These are phyloP conservation scores for Dryadomyces quercivorus DNA, from an alignment of 2,329 filamentous ascomycete genomes.

Conservation along the genomic window DNA sequence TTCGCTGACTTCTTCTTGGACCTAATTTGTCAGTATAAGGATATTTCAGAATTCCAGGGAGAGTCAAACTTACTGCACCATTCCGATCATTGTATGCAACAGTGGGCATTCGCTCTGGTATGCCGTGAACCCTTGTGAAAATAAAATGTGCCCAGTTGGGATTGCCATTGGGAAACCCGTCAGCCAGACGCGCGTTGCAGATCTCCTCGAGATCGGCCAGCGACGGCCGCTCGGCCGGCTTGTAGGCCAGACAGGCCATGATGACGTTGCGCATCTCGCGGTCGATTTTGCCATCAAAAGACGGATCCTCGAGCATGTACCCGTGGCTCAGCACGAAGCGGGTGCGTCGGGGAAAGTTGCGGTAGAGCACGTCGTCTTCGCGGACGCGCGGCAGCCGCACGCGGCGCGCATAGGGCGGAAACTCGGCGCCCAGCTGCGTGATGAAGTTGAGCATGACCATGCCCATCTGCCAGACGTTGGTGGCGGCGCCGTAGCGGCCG, in stretches of 20 bases:
- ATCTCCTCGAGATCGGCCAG: conserved; percentile 1
- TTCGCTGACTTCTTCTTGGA: neutral
- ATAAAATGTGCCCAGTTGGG: neutral
- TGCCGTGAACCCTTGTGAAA: neutral
- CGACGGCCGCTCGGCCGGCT: conserved; percentile 3
- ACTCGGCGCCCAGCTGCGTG: neutral
- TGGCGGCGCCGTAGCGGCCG: conserved; percentile 6
- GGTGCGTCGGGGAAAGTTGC: neutral
- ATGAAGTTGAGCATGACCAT: conserved; percentile 4
- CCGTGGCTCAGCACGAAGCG: neutral
- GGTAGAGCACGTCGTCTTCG: neutral
- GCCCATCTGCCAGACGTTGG: conserved; percentile 11
- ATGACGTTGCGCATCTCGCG: conserved; percentile 5
- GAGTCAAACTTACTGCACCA: neutral
- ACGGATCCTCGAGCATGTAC: neutral
- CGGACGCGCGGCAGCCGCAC: neutral
- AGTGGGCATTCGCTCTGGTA: neutral
- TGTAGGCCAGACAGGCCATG: conserved; percentile 8
- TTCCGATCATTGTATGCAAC: neutral
- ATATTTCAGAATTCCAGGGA: neutral
- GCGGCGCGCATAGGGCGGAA: neutral
- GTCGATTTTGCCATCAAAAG: neutral
- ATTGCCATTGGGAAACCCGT: neutral
- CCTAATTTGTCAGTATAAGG: neutral
- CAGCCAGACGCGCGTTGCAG: neutral